Evolutionary conservation across 768 basidiomycete species (phyloP), one percentile per base, ranked within the genome.

Genomic region (Boletus sensibilis): DNA sequence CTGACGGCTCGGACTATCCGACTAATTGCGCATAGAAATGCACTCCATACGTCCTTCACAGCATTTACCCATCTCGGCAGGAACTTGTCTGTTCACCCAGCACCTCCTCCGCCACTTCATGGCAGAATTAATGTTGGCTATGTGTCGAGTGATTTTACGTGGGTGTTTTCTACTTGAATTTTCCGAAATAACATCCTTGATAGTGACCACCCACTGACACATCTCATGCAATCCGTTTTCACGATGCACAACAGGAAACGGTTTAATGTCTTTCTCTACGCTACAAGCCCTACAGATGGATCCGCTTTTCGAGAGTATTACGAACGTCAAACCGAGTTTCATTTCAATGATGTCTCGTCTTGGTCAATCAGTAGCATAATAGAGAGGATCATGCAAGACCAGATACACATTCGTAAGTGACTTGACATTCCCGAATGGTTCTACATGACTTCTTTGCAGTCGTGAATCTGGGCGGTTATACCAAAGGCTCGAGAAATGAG

Each of bases 221-320:
- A 82, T 58, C 72, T 82, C 49, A 82, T 80, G 78, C 79, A 79
- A 59, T 77, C 75, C 16, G 79, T 78, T 40, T 82, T 82, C 58
- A 63, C 70, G 16, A 66, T 78, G 57, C 79, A 82, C 59, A 68
- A 79, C 62, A 62, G 53, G 21, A 48, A 60, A n/a, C 66, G 61
- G 2, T 79, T 81, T 64, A 73, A 72, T 23, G 63, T 81, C 6
- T 78, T 68, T 54, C 71, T 79, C 34, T 82, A 82, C 58, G 81
- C 81, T 11, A 80, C 79, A 16, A 78, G 75, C 51, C 65, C 76
- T n/a, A 72, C 76, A 37, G 80, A 82, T 57, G 74, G 74, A 21
- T 78, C 79, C 6, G 53, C 67, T 14, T 77, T 78, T 64, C 74
- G 80, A 21, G 66, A 59, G 13, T 68, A 77, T 54, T 81, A 81